Percentiles rank a stretch among this genome's conserved stretches.
Conservation (phyloP, 163 green algal genomes). For the Coccomyxa subellipsoidea region DNA sequence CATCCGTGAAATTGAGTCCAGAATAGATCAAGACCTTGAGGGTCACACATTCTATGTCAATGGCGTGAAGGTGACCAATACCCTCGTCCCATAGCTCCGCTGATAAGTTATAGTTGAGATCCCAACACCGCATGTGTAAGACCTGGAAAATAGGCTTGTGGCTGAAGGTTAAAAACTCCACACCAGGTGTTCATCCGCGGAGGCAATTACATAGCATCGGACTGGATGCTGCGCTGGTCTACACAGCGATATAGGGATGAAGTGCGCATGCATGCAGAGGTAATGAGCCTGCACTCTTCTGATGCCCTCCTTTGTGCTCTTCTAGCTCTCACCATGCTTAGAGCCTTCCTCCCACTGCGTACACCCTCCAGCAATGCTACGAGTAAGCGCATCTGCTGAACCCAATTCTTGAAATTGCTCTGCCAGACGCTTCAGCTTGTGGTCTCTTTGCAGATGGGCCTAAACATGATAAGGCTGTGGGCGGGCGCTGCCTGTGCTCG, state of each 20-base stretch:
- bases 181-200: slow-evolving; percentile 12
- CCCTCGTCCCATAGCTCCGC: too few species aligned
- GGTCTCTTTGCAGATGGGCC: neutral
- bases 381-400: neutral
- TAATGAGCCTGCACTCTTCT: neutral
- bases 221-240: neutral
- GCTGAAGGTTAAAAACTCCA: neutral
- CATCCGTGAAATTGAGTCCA: neutral
- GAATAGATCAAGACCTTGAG: neutral
- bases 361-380: too few species aligned
- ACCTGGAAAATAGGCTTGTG: neutral
- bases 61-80: neutral
- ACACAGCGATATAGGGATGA: neutral
- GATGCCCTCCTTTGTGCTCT: too few species aligned
- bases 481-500: neutral
- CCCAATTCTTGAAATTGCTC: neutral
- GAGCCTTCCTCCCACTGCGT: too few species aligned
- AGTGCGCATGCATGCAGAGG: slow-evolving; percentile 11
- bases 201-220: slow-evolving; percentile 6
- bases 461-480: slow-evolving; percentile 15
- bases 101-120: too few species aligned
- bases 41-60: slow-evolving; percentile 8
- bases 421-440: neutral
- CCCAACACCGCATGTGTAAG: too few species aligned
- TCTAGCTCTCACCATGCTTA: neutral